Base-by-base conservation (phyloP, 768 basidiomycete genomes). In the Peribolospora baueri region DNA sequence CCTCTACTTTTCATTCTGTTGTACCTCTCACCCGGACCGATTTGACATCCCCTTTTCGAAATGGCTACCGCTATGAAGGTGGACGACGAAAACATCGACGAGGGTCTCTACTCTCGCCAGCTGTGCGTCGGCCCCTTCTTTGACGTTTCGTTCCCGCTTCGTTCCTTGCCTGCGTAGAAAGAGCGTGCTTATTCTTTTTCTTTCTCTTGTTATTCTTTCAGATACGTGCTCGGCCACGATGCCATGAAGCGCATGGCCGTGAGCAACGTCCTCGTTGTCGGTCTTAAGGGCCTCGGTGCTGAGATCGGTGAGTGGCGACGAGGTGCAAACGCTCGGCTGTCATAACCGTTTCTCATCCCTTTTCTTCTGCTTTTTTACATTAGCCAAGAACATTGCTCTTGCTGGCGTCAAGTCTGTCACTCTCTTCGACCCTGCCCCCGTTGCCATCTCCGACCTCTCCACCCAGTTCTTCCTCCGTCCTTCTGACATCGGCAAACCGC, bases 161-260 rank as follows among this genome's bases (percentile, higher is more conserved):
- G 25, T 25, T 25, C 1, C 25, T 25, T 25, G 25, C 25, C 25
- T 25, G 25, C 25, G 25, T 25, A 25, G 25, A 25, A 25, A 25
- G 25, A 25, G 25, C 25, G 25, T 25, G 25, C 50, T 50, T 61
- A 54, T 42, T 61, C 53, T 50, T 50, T 54, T 61, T 53, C 54
- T 51, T 53, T 55, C 60, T 47, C 50, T 56, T 57, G 41, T 13
- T 38, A 39, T 10, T 7, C 9, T 1, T 14, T 6, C 51, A 84
- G 86, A 61, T 95, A 97, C 67, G 90, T 97, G 7, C 77, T 97
- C 38, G 90, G 90, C 40, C 87, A 95, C 67, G 90, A 95, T 76
- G 90, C 90, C 48, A 97, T 97, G 93, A 93, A 93, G 74, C 81
- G 80, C 65, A 97, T 98, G 93, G 91, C 93, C 5, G 73, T 76